Base-by-base conservation (phyloP, 345 rosid species). In the Dimocarpus longan region DNA sequence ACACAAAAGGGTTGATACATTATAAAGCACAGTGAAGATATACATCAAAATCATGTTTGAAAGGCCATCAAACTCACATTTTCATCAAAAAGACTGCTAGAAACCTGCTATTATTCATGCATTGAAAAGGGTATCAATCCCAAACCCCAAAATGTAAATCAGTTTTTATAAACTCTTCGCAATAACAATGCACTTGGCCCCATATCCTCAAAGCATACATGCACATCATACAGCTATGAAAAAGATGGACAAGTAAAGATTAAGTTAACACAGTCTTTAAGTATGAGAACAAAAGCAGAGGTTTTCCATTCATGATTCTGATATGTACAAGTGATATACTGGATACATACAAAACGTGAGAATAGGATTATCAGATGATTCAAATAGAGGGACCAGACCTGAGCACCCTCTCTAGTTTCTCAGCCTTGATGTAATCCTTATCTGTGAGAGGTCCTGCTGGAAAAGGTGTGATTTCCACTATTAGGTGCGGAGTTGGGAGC, bases 401-500 rank as follows among this genome's bases (percentile, higher is more conserved):
- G 66, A 93, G 95, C 77, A 95, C 88, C 73, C 80, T 94, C 72
- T 93, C 99, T 24, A 95, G 89, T 83, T 95, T 93, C 90, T 93
- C 98, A 7, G 99, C 99, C 88, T 93, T 95, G n/a, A 82, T 56
- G 75, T 91, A 95, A 84, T 95, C 99, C 64, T 76, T 91, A 39
- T 93, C 93, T 0, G 90, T 78, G 50, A 95, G 93, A 46, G 98
- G 92, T 1, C 99, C 98, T 0, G 93, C 92, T 10, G 99, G 96
- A 80, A 95, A 93, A 52, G 99, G 80, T 10, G 96, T 93, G 83
- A 93, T 92, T 83, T 95, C 98, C 66, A 95, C 89, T 10, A 88
- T 76, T 73, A 95, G 66, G 75, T 95, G 99, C 50, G 98, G 99
- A 5, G 99, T 92, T 0, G 98, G 99, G 67, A 95, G 93, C 84